Conservation (phyloP, 768 basidiomycete genomes). For the Collybia sp. region DNA sequence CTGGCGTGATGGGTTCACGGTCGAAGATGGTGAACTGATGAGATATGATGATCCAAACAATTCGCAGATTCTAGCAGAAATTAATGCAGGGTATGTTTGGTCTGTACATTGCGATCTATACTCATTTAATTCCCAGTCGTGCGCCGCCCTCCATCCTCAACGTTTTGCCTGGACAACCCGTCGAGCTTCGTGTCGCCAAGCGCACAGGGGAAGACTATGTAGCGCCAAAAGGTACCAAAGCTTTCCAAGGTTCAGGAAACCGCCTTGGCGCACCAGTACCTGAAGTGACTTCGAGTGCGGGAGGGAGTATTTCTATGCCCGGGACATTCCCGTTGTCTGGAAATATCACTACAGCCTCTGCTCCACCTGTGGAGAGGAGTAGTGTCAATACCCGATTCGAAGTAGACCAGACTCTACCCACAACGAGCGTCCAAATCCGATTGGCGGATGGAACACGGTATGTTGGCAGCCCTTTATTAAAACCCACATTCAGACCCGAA, state of each 20-base stretch:
- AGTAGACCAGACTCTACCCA: slow-evolving; percentile 79
- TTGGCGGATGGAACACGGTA: slow-evolving; percentile 89
- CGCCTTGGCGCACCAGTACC: slow-evolving; percentile 81
- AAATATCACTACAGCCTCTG: slow-evolving; percentile 13
- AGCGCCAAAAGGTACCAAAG: slow-evolving; percentile 41
- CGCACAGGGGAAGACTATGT: slow-evolving; percentile 69
- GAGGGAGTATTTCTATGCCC: slow-evolving; percentile 37
- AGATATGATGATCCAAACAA: slow-evolving; percentile 79
- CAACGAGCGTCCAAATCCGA: slow-evolving; percentile 87
- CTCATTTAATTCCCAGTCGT: slow-evolving; percentile 35
- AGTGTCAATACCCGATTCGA: slow-evolving; percentile 57
- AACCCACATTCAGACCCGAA: too few relatives aligned
- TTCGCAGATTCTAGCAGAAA: slow-evolving; percentile 62
- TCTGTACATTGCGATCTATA: not conserved
- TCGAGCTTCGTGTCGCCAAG: slow-evolving; percentile 76
- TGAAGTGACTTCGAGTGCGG: slow-evolving; percentile 11
- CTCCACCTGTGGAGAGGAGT: slow-evolving; percentile 21
- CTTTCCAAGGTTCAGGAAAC: slow-evolving; percentile 73
- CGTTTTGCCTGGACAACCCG: slow-evolving; percentile 71
- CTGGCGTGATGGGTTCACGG: slow-evolving; percentile 90
- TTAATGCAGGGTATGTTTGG: slow-evolving; percentile 68
- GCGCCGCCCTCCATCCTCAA: slow-evolving; percentile 79
- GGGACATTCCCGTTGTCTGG: slow-evolving; percentile 49
- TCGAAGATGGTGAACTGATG: slow-evolving; percentile 86
- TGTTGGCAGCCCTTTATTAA: slow-evolving; percentile 5